phyloP scores from a whole-genome alignment of 306 rosid genomes.

The Argentina anserina region DNA sequence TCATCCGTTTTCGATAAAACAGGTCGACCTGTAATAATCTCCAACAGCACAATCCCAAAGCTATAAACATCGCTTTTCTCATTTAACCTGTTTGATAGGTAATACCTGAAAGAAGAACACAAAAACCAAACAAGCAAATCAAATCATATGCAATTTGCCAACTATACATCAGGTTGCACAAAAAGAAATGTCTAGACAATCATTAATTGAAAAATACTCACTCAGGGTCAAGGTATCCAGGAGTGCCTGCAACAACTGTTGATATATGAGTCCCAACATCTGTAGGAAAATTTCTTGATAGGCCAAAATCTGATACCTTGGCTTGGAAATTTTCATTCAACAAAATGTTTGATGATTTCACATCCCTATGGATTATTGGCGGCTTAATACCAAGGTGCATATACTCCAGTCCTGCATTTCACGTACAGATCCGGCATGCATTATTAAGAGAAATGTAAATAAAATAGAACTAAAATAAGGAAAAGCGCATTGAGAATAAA shows the following conservation, averaged over 20 bases:
- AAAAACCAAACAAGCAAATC: background rate
- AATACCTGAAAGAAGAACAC: constrained; percentile 22
- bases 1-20: constrained; percentile 20
- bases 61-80: constrained; percentile 58
- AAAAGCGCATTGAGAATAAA: too few species aligned
- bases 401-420: constrained; percentile 52
- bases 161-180: background rate
- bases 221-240: constrained; percentile 64
- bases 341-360: constrained; percentile 59
- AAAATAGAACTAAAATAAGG: too few species aligned
- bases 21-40: constrained; percentile 42
- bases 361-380: constrained; percentile 65
- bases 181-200: too few species aligned
- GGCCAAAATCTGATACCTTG: constrained; percentile 67
- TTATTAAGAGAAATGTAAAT: too few species aligned
- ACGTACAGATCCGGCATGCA: background rate
- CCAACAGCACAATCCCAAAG: constrained; percentile 50
- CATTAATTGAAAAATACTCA: constrained; percentile 18
- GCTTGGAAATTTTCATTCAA: constrained; percentile 37
- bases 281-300: constrained; percentile 39
- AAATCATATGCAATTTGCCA: background rate
- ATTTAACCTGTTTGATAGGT: constrained; percentile 32
- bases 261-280: constrained; percentile 42
- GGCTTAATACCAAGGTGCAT: constrained; percentile 51
- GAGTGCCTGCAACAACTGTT: constrained; percentile 55